Conservation (phyloP, 352 stramenopile genomes). For the Pythium brachiatum region DNA sequence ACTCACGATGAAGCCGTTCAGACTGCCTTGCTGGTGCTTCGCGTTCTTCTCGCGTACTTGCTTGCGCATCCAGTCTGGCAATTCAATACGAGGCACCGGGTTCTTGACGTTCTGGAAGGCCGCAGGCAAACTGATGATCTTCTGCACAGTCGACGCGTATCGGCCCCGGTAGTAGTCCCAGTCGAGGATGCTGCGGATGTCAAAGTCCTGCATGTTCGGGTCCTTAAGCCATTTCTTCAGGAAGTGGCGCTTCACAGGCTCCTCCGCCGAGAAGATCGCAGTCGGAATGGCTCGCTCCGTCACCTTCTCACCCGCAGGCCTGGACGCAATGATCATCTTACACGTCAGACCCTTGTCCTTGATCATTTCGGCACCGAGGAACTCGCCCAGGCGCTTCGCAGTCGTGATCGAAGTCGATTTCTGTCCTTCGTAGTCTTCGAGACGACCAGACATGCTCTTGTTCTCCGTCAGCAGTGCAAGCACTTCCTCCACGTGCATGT, state of each 20-base stretch:
- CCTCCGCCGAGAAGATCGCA: conserved; percentile 97
- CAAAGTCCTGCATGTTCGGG: conserved; percentile 90
- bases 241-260: conserved; percentile 94
- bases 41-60: conserved; percentile 90
- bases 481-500: conserved; percentile 96
- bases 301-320: conserved; percentile 92
- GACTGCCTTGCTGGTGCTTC: conserved; percentile 73
- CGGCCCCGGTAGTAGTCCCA: conserved; percentile 97
- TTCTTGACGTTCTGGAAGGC: conserved; percentile 97
- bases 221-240: conserved; percentile 97
- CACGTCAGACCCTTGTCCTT: conserved; percentile 98
- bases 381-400: conserved; percentile 95
- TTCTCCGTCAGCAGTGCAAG: conserved; percentile 99
- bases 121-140: conserved; percentile 99
- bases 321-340: conserved; percentile 96
- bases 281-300: conserved; percentile 98
- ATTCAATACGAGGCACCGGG: conserved; percentile 93
- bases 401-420: conserved; percentile 99
- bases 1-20: conserved; percentile 89
- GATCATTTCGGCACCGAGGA: conserved; percentile 97
- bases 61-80: conserved; percentile 96
- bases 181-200: conserved; percentile 95
- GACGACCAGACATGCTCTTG: conserved; percentile 96
- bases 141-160: conserved; percentile 93
- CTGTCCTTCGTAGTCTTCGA: conserved; percentile 97